Evolutionary conservation across 371 early-diverging fungal genomes (phyloP), one percentile per base, ranked within the genome.

Genomic region (Mortierella sp.): DNA sequence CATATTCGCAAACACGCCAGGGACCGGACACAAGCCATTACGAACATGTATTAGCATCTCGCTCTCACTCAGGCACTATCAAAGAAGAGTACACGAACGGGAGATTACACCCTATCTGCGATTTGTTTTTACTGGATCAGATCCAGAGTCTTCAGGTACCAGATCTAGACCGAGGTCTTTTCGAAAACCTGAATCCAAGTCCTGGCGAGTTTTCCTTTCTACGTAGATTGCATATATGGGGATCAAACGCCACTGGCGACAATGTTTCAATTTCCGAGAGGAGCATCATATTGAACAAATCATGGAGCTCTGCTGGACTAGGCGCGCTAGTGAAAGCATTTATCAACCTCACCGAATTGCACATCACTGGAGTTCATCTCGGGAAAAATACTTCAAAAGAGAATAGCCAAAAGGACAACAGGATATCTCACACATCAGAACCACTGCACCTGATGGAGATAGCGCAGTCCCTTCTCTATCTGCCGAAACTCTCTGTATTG

Each of bases 221-320:
- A 22, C 61, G 54, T 3, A 66, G 35, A 7, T 19, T 72, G n/a
- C 49, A 61, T 19, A 7, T 72, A 2, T 72, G 72, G 72, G 72
- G 66, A 0, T 72, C 72, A 0, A 45, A 72, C 26, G 28, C 56
- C 5, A 4, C 37, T 28, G 47, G 57, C 23, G 28, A 45, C 40
- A n/a, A 34, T 34, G n/a, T 51, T 12, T 2, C 32, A 4, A 15
- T 34, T 15, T 9, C 31, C 23, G 10, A 22, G 17, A 7, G 26
- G 28, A 22, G 42, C 10, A 32, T 13, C 2, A 19, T 10, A 57
- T n/a, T 32, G 32, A n/a, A 12, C 31, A 32, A 29, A 13, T 15
- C 51, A 19, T 70, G 71, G 71, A 58, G 37, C 22, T n/a, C 49
- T 19, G 9, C 61, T 22, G 61, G 66, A n/a, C 54, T 66, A 0